phyloP scores from a whole-genome alignment of 345 rosid genomes.

The Aegle marmelos region DNA sequence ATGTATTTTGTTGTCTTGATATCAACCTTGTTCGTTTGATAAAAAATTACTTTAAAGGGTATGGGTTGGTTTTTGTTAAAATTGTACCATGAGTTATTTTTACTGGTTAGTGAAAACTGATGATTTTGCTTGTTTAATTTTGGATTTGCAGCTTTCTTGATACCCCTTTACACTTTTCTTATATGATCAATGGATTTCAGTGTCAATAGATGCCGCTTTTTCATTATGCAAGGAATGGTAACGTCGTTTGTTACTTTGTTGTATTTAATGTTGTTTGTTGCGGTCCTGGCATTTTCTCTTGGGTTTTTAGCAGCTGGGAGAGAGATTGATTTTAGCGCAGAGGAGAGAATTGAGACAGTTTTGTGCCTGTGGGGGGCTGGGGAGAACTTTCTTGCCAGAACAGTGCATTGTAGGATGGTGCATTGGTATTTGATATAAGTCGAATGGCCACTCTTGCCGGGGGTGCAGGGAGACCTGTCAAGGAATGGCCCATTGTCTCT shows the following conservation, averaged over 20 bases:
- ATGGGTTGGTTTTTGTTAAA: conserved; percentile 7
- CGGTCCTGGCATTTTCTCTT: not conserved
- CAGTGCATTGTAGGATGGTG: too few species aligned
- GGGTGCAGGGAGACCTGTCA: not conserved
- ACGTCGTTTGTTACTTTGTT: too few species aligned
- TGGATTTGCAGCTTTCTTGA: not conserved
- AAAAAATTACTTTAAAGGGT: conserved; percentile 3
- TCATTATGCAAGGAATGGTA: too few species aligned
- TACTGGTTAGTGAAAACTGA: not conserved
- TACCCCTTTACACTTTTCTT: not conserved
- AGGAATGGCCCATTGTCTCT: not conserved
- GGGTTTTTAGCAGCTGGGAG: not conserved
- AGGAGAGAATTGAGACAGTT: too few species aligned
- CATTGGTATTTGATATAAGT: not conserved
- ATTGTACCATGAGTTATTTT: not conserved
- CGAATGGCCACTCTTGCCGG: not conserved
- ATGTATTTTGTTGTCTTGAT: conserved; percentile 13
- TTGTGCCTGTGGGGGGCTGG: too few species aligned
- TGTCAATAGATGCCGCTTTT: not conserved
- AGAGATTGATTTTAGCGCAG: too few species aligned
- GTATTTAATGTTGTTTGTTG: too few species aligned
- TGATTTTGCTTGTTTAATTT: not conserved
- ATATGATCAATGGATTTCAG: not conserved
- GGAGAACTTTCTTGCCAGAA: too few species aligned
- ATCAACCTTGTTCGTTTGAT: not conserved